Evolutionary conservation across 108 stramenopile species (phyloP), one percentile per base, ranked within the genome.

Genomic region (Thalassiosira profunda): DNA sequence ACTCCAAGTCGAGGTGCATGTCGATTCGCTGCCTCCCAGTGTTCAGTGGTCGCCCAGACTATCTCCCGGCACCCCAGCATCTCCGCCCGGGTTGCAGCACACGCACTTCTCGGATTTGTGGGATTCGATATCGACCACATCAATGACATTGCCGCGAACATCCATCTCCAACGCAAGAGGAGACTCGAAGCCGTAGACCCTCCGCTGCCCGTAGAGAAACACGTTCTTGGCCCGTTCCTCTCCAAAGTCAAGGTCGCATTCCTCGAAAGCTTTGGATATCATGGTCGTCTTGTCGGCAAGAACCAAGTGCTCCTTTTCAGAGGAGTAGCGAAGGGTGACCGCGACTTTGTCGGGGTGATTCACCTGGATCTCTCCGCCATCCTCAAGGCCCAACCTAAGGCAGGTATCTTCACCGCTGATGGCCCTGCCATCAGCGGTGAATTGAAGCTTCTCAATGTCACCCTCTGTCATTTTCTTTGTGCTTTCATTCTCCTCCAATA

Each of bases 381-480:
- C 5, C 0, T 15, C 53, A 12, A 54, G 20, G 7, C 53, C 53
- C 53, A 54, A 31, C 7, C 53, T n/a, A n/a, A n/a, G n/a, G n/a
- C n/a, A n/a, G n/a, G n/a, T n/a, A n/a, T n/a, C n/a, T n/a, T n/a
- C n/a, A n/a, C n/a, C n/a, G n/a, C n/a, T n/a, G n/a, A n/a, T n/a
- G n/a, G n/a, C n/a, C n/a, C n/a, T 4, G 4, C 42, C 36, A 28
- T 37, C 64, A 40, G 24, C 52, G 7, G 20, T 14, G 24, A 66
- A 66, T 14, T 46, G 51, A 66, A 41, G 54, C 47, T 66, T 46
- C 17, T 66, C 24, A 20, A 31, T 26, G n/a, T n/a, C n/a, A n/a
- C n/a, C n/a, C n/a, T n/a, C n/a, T n/a, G n/a, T n/a, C n/a, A n/a
- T n/a, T n/a, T n/a, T n/a, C n/a, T n/a, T n/a, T 24, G n/a, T 18